These are phyloP conservation scores for Colletotrichum higginsianum DNA, from an alignment of 2,329 filamentous ascomycete genomes.

Conservation along the genomic window DNA sequence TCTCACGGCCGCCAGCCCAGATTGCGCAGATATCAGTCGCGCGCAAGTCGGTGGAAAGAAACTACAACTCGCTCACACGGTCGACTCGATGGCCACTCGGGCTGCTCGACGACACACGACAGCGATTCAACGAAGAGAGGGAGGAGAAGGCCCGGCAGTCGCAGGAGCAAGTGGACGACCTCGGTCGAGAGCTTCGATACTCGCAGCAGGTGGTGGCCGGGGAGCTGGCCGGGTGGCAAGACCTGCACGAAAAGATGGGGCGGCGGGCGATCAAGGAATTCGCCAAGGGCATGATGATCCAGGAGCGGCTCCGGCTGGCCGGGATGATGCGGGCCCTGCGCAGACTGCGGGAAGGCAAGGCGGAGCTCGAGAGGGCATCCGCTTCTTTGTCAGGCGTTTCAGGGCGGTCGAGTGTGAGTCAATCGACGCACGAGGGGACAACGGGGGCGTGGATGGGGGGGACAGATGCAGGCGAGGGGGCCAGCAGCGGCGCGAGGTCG, in stretches of 20 bases:
- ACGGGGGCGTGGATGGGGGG: background rate
- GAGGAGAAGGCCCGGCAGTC: constrained; percentile 83
- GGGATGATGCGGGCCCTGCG: constrained; percentile 85
- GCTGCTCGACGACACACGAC: constrained; percentile 88
- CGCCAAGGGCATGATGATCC: constrained; percentile 83
- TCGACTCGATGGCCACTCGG: constrained; percentile 85
- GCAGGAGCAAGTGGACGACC: constrained; percentile 77
- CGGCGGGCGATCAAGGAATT: constrained; percentile 81
- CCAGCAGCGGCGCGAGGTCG: constrained; percentile 26
- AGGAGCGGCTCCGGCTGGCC: constrained; percentile 84
- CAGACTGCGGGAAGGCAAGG: constrained; percentile 61
- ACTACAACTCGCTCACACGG: constrained; percentile 80
- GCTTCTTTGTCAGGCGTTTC: constrained; percentile 29
- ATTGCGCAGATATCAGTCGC: constrained; percentile 83
- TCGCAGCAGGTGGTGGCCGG: constrained; percentile 94
- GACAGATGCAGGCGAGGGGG: constrained; percentile 36
- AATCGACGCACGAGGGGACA: constrained; percentile 28
- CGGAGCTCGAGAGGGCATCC: constrained; percentile 33
- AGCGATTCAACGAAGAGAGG: constrained; percentile 85
- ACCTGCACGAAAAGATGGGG: constrained; percentile 85
- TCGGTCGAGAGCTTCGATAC: constrained; percentile 88
- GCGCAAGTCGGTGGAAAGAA: constrained; percentile 82
- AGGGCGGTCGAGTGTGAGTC: constrained; percentile 39
- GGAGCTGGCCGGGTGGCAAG: constrained; percentile 95
- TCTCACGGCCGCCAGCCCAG: constrained; percentile 84